Evolutionary conservation across 352 stramenopile species (phyloP).

Genomic region (Plasmopara halstedii): DNA sequence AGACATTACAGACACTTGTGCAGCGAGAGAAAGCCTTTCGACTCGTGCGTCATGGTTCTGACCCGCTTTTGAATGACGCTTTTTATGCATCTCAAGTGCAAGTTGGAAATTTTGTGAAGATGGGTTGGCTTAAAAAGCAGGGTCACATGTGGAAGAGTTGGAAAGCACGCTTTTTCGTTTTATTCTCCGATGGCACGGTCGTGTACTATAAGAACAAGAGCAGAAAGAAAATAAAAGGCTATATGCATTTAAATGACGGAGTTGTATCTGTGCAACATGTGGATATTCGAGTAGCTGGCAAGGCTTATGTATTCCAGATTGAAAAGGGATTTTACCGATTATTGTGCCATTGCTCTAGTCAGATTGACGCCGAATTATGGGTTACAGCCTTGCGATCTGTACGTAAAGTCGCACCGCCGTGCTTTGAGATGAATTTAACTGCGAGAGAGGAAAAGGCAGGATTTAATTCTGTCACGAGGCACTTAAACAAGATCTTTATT

Average conservation of each 20-base stretch:
- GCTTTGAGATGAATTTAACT: constrained; percentile 63
- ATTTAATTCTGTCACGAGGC: constrained; percentile 39
- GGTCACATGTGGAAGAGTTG: constrained; percentile 83
- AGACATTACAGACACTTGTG: constrained; percentile 15
- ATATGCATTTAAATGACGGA: constrained; percentile 76
- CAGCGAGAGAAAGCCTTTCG: constrained; percentile 35
- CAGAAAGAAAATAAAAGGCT: constrained; percentile 74
- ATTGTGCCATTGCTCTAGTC: constrained; percentile 70
- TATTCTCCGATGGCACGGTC: constrained; percentile 75
- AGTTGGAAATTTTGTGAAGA: constrained; percentile 68
- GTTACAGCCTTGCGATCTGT: constrained; percentile 53
- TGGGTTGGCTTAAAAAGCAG: constrained; percentile 81
- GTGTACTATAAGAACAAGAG: constrained; percentile 78
- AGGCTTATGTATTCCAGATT: constrained; percentile 75
- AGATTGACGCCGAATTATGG: constrained; percentile 77
- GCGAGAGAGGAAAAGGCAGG: constrained; percentile 45
- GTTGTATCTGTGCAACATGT: constrained; percentile 77
- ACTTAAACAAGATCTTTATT: constrained; percentile 80
- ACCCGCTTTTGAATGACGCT: constrained; percentile 56
- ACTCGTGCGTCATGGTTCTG: constrained; percentile 40
- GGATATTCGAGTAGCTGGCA: constrained; percentile 54
- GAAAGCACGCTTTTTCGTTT: constrained; percentile 82
- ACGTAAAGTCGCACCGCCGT: constrained; percentile 31
- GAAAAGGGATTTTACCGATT: constrained; percentile 82
- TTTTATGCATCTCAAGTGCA: constrained; percentile 62